These are phyloP conservation scores for Candida sp. DNA, from an alignment of 1,139 yeast species.

Conservation along the genomic window DNA sequence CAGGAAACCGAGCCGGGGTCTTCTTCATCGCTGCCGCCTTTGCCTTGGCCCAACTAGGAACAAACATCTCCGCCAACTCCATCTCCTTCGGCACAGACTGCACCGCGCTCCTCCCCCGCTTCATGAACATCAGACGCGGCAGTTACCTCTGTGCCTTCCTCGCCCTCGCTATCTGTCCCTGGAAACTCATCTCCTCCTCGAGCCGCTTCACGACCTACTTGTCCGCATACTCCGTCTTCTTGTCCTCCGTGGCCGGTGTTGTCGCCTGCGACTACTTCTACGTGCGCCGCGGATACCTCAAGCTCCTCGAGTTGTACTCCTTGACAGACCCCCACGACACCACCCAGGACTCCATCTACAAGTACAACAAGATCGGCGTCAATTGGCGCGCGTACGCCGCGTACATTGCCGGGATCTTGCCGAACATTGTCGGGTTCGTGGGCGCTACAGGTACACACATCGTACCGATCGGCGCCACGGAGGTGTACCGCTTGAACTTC, in stretches of 20 bases:
- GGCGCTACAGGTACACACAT: slow-evolving; percentile 69
- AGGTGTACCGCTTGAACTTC: slow-evolving; percentile 73
- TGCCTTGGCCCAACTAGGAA: slow-evolving; percentile 87
- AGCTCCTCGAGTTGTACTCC: slow-evolving; percentile 66
- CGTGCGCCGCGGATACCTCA: slow-evolving; percentile 74
- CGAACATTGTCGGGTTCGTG: slow-evolving; percentile 88
- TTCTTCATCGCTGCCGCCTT: slow-evolving; percentile 80
- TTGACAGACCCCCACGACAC: slow-evolving; percentile 37
- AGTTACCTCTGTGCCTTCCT: slow-evolving; percentile 79
- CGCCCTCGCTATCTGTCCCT: slow-evolving; percentile 84
- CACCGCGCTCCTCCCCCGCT: slow-evolving; percentile 82
- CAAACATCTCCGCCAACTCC: slow-evolving; percentile 91
- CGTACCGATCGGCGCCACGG: slow-evolving; percentile 80
- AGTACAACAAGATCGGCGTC: slow-evolving; percentile 63
- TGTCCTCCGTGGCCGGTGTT: slow-evolving; percentile 88
- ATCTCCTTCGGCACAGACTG: slow-evolving; percentile 92
- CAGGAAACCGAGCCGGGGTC: slow-evolving; percentile 78
- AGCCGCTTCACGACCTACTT: slow-evolving; percentile 83
- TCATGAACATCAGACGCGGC: slow-evolving; percentile 80
- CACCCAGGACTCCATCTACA: slow-evolving; percentile 46
- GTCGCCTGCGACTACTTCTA: slow-evolving; percentile 77
- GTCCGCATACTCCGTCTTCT: slow-evolving; percentile 85
- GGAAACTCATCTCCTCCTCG: slow-evolving; percentile 80
- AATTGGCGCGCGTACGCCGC: slow-evolving; percentile 86
- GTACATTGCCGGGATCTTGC: slow-evolving; percentile 74